Base-by-base conservation (phyloP, 768 basidiomycete genomes). In the Podaxis rugospora region DNA sequence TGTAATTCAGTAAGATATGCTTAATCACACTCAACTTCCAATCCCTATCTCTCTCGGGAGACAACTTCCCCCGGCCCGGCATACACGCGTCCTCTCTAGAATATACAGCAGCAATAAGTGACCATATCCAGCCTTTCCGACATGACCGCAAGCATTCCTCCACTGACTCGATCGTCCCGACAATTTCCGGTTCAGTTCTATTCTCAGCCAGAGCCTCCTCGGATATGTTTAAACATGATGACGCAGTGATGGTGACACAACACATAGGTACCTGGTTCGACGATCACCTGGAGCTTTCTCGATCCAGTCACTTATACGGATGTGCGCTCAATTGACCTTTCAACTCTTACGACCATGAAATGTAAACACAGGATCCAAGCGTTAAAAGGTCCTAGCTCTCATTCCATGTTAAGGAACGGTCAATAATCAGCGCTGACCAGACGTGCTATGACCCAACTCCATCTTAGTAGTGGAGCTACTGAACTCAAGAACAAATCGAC, bases 91-190 rank as follows among this genome's bases (percentile, higher is more conserved):
- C 40, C 6, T 44, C 16, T 16, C 42, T 44, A 32, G 32, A 32
- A 32, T 32, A 32, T 32, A 32, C 32, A 32, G 32, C 32, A 32
- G 32, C 32, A 32, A 9, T 2, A 32, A 32, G 32, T 32, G 32
- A 9, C 47, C 47, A 49, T 13, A 4, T 21, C 21, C 18, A 49
- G 18, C 42, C 18, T 18, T 18, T 16, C 42, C 42, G 42, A 9
- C 42, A 44, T 44, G 16, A 44, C 18, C 42, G 42, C 47, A 49
- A 21, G 11, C 16, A 3, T 18, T 36, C 16, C 27, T 18, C 18
- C 36, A 54, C 27, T 54, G 52, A 54, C 52, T 54, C 52, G 52
- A 54, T n/a, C 21, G 37, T 37, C 37, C 52, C 52, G 52, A 54
- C 21, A 37, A 21, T 39, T 23, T 54, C 52, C 52, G 52, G 9